Conservation (phyloP, 768 basidiomycete species). For the Termitomyces sp. region DNA sequence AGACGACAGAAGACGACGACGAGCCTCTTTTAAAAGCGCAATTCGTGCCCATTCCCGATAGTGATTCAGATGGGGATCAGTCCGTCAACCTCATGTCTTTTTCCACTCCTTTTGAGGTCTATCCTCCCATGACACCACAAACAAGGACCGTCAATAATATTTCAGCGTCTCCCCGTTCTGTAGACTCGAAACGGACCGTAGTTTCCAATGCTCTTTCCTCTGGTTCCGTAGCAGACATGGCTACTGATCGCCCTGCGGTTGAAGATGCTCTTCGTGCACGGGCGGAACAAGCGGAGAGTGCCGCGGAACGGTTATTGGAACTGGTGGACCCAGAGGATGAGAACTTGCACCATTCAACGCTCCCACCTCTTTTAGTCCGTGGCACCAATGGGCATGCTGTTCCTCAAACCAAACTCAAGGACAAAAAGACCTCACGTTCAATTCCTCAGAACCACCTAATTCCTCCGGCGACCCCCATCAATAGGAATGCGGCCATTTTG, state of each 20-base stretch:
- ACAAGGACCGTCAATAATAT: slow-evolving; percentile 32
- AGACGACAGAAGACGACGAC: slow-evolving; percentile 34
- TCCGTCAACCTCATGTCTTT: slow-evolving; percentile 66
- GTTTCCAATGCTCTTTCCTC: slow-evolving; percentile 60
- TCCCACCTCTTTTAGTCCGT: slow-evolving; percentile 47
- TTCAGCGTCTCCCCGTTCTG: slow-evolving; percentile 52
- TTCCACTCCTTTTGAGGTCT: slow-evolving; percentile 59
- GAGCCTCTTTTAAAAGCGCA: slow-evolving; percentile 67
- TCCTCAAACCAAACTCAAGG: slow-evolving; percentile 28
- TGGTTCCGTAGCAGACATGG: slow-evolving; percentile 35
- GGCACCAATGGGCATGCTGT: slow-evolving; percentile 27
- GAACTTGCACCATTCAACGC: slow-evolving; percentile 39
- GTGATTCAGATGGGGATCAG: slow-evolving; percentile 61
- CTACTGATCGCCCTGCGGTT: slow-evolving; percentile 43
- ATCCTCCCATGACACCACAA: slow-evolving; percentile 23
- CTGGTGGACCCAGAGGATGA: slow-evolving; percentile 78
- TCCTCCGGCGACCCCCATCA: slow-evolving; percentile 62
- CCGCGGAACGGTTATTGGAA: slow-evolving; percentile 83
- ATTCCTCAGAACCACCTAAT: slow-evolving; percentile 20
- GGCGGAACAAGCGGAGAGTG: slow-evolving; percentile 91
- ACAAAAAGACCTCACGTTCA: slow-evolving; percentile 31
- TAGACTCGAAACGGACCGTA: slow-evolving; percentile 39
- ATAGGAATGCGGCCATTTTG: slow-evolving; percentile 52
- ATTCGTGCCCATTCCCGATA: slow-evolving; percentile 69
- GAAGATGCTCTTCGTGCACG: slow-evolving; percentile 84